Base-by-base conservation (phyloP, 106 monocot genomes). In the Allium cepa region DNA sequence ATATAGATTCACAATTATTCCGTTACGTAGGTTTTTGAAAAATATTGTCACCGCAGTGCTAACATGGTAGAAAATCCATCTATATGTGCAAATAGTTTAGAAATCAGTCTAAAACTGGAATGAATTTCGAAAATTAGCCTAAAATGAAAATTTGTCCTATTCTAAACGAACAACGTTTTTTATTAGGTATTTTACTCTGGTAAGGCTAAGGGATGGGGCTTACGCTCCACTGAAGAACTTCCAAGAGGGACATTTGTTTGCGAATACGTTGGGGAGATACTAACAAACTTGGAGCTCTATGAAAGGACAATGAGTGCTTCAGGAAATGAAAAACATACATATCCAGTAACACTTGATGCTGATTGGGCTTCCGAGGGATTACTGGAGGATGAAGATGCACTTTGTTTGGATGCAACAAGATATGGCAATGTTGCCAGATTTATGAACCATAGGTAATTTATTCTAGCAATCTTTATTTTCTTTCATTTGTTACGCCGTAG, bases 391-490 rank as follows among this genome's bases (percentile, higher is more conserved):
- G 96, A 96, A 74, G 88, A 96, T 49, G 88, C 96, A 6, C 86
- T 96, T 17, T 96, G 91, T 79, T 71, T 96, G 11, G 96, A 96
- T 86, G 91, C 83, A 55, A 96, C 96, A 12, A 84, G 83, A 69
- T 92, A 86, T 76, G 96, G 96, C 10, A 96, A 96, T 75, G 78
- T 96, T 63, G 88, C 81, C 15, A 88, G 96, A 67, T 96, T 91
- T 79, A 82, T 92, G 12, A 96, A 96, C 67, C 96, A 96, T 65
- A 91, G 91, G 96, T 96, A 82, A 64, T 46, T 9, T 48, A 64
- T 49, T 64, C 16, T 48, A 16, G 49, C 15, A 18, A 64, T 16
- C 47, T 48, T 63, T 63, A 45, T 63, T 64, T 64, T 64, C 49
- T 64, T 48, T 63, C 46, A 64, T 64, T 8, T 17, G 48, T 47